Conservation (phyloP, 208 protist genomes). For the Leishmania major region DNA sequence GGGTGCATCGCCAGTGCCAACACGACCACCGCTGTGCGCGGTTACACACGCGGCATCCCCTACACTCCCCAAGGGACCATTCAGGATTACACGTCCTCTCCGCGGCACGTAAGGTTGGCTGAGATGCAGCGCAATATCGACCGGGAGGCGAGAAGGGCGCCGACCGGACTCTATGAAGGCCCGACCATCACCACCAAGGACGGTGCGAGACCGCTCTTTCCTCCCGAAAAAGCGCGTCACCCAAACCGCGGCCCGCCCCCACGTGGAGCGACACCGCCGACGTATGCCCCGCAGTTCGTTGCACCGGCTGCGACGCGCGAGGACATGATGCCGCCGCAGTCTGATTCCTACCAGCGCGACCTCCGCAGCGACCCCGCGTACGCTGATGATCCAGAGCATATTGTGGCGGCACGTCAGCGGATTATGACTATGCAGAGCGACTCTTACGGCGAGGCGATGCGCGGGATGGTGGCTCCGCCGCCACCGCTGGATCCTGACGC, state of each 20-base stretch:
- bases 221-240: slow-evolving; percentile 4
- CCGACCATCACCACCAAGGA: slow-evolving; percentile 49
- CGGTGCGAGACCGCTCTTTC: slow-evolving; percentile 43
- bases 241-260: slow-evolving; percentile 3
- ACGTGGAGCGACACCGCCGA: background rate
- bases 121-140: slow-evolving; percentile 67
- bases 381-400: slow-evolving; percentile 48
- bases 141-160: slow-evolving; percentile 31
- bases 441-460: slow-evolving; percentile 50
- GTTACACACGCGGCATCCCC: slow-evolving; percentile 59
- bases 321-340: slow-evolving; percentile 20
- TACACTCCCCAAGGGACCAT: slow-evolving; percentile 69
- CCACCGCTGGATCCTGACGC: slow-evolving; percentile 38
- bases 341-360: slow-evolving; percentile 43
- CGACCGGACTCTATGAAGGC: slow-evolving; percentile 52
- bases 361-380: slow-evolving; percentile 44
- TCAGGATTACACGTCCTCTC: slow-evolving; percentile 70
- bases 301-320: background rate
- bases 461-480: slow-evolving; percentile 62
- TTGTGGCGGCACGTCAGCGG: slow-evolving; percentile 49
- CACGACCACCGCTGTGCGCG: background rate
- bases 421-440: slow-evolving; percentile 60
- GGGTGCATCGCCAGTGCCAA: background rate
- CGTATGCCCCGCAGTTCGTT: slow-evolving; percentile 13
- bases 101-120: slow-evolving; percentile 43